Evolutionary conservation across 2,329 filamentous ascomycete genomes (phyloP).

Genomic region (Diaporthe citriasiana): DNA sequence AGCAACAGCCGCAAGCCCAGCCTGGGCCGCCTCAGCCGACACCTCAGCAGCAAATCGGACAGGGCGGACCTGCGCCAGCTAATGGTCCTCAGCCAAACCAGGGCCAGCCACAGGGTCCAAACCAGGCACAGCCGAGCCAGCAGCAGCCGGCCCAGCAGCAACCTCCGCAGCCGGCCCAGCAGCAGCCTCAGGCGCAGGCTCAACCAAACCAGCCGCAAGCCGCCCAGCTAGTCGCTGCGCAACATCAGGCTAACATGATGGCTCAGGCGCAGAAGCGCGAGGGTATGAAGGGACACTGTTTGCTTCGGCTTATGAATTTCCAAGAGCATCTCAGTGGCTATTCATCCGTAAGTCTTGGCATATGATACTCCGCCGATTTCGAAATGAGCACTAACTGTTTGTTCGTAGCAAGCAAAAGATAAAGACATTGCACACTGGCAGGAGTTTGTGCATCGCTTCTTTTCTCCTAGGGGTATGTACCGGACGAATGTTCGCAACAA

Average conservation of each 20-base stretch:
- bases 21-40: constrained; percentile 46
- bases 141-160: constrained; percentile 62
- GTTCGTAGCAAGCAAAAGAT: constrained; percentile 66
- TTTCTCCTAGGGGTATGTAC: constrained; percentile 82
- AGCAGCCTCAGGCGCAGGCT: constrained; percentile 56
- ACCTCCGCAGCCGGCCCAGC: constrained; percentile 55
- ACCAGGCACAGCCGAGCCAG: constrained; percentile 56
- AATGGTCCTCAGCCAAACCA: constrained; percentile 54
- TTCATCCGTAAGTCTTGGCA: constrained; percentile 59
- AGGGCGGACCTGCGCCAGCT: constrained; percentile 47
- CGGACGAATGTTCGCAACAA: constrained; percentile 56
- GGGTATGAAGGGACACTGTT: constrained; percentile 68
- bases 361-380: background rate
- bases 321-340: constrained; percentile 72
- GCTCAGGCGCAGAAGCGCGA: constrained; percentile 65
- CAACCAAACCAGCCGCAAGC: constrained; percentile 58
- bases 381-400: background rate
- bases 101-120: constrained; percentile 54
- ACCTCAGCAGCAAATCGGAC: constrained; percentile 53
- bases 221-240: constrained; percentile 51
- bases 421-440: constrained; percentile 83
- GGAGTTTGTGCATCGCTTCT: constrained; percentile 84
- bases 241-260: constrained; percentile 51
- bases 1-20: constrained; percentile 47
- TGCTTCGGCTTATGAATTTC: constrained; percentile 74